Base-by-base conservation (phyloP, 768 basidiomycete species). In the Termitomyces sp. region DNA sequence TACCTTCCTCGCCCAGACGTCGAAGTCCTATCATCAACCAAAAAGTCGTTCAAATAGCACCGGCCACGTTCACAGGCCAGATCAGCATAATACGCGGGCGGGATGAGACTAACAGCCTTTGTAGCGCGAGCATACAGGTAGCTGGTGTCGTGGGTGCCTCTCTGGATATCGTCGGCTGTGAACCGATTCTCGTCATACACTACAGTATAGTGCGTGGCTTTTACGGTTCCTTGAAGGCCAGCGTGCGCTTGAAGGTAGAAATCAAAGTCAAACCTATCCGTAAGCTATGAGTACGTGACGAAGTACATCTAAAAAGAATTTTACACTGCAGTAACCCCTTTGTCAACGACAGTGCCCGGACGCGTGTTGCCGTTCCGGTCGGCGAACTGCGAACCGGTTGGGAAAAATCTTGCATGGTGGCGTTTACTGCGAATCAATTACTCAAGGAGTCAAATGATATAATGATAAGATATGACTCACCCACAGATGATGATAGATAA, bases 91-190 rank as follows among this genome's bases (percentile, higher is more conserved):
- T 90, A 90, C 0, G 90, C 90, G 0, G 90, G 80, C 0, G 91
- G 90, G 12, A 92, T 78, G 24, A 93, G 74, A 65, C 88, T 90
- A 31, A 94, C 92, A 0, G 90, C 87, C 63, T 89, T 87, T 3
- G 90, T 94, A 0, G 91, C 90, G 4, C 92, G 81, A 0, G 87
- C 90, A 62, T 90, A 94, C 14, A 90, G 74, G 65, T 92, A 92
- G 63, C 84, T 84, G 14, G 77, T 70, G 54, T 83, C 75, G 65
- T 92, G 81, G 0, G 88, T 84, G 1, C 90, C 86, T 58, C 84
- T 76, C 66, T 94, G 92, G 12, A 92, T 73, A 16, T 82, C 81
- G 67, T 94, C 86, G 0, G 90, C 85, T 1, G 71, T 72, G n/a
- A 92, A 73, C 3, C 57, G 65, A 65, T 82, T 85, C 71, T 94